Evolutionary conservation across 2,329 filamentous ascomycete genomes (phyloP).

Genomic region (Hypoxylon sp.): DNA sequence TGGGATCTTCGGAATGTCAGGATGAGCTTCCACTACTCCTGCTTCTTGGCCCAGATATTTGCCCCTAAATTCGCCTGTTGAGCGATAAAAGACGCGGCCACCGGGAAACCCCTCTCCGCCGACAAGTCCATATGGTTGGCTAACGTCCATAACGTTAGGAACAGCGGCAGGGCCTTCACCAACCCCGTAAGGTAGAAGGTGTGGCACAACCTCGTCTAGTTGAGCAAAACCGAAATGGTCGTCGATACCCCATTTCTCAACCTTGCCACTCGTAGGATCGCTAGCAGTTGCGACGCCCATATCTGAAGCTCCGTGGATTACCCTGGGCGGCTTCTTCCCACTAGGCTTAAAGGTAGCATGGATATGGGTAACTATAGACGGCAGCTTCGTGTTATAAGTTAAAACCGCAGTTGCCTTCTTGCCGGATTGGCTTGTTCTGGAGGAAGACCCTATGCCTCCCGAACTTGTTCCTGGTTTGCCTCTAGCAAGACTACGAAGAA

Average conservation of each 20-base stretch:
- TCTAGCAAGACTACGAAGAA: conserved; percentile 84
- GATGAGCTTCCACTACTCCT: conserved; percentile 72
- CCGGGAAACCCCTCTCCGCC: conserved; percentile 90
- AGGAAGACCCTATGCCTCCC: conserved; percentile 67
- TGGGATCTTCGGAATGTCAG: conserved; percentile 83
- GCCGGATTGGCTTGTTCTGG: conserved; percentile 65
- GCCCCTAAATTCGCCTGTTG: conserved; percentile 80
- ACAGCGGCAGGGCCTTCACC: conserved; percentile 83
- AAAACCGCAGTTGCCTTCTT: conserved; percentile 81
- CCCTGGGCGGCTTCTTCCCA: conserved; percentile 80
- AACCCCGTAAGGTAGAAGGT: conserved; percentile 81
- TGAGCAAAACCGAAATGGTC: conserved; percentile 83
- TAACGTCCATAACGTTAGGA: conserved; percentile 92
- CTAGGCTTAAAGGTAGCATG: conserved; percentile 80
- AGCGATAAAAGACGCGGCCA: conserved; percentile 84
- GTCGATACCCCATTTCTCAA: conserved; percentile 85
- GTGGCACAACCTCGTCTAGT: conserved; percentile 82
- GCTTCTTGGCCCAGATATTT: conserved; percentile 78
- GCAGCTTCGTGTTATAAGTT: conserved; percentile 88
- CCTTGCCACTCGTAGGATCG: conserved; percentile 81
- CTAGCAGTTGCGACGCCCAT: conserved; percentile 84
- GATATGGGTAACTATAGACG: conserved; percentile 83
- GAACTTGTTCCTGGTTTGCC: conserved; percentile 80
- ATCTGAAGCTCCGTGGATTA: conserved; percentile 87
- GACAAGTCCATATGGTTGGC: conserved; percentile 85